Conservation (phyloP, 345 rosid genomes). For the Aethionema arabicum region DNA sequence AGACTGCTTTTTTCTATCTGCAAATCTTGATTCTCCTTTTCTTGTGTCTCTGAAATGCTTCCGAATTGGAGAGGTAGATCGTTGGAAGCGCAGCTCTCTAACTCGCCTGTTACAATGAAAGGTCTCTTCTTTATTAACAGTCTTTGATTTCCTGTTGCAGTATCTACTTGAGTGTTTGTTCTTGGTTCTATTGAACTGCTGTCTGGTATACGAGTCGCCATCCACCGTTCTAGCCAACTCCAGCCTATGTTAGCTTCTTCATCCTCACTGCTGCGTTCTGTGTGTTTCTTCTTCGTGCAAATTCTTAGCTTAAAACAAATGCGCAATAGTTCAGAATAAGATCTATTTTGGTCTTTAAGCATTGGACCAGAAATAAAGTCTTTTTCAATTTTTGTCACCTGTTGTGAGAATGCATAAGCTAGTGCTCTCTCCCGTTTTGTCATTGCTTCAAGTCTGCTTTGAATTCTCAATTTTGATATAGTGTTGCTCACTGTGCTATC, state of each 20-base stretch:
- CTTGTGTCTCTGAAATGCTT: conserved; percentile 32
- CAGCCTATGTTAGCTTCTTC: conserved; percentile 64
- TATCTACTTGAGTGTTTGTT: conserved; percentile 36
- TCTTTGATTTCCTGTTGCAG: conserved; percentile 28
- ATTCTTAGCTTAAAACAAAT: conserved; percentile 51
- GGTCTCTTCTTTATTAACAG: conserved; percentile 32
- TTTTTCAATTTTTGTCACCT: conserved; percentile 41
- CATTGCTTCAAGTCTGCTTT: conserved; percentile 68
- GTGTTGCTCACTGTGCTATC: conserved; percentile 87
- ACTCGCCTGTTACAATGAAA: conserved; percentile 52
- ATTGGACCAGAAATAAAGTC: background rate
- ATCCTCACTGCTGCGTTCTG: conserved; percentile 36
- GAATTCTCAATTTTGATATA: conserved; percentile 58
- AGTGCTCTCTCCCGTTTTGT: conserved; percentile 81
- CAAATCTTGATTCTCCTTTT: conserved; percentile 29
- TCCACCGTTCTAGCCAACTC: conserved; percentile 91
- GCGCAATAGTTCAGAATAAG: background rate
- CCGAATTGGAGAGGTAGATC: conserved; percentile 58
- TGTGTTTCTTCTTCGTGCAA: conserved; percentile 65
- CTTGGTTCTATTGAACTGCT: conserved; percentile 35
- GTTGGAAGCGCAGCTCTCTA: conserved; percentile 88
- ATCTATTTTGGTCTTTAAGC: background rate
- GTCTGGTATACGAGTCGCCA: conserved; percentile 79
- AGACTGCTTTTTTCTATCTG: conserved; percentile 38
- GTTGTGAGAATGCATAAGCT: conserved; percentile 91